phyloP scores from a whole-genome alignment of 208 protist genomes.

The Crithidia fasciculata region DNA sequence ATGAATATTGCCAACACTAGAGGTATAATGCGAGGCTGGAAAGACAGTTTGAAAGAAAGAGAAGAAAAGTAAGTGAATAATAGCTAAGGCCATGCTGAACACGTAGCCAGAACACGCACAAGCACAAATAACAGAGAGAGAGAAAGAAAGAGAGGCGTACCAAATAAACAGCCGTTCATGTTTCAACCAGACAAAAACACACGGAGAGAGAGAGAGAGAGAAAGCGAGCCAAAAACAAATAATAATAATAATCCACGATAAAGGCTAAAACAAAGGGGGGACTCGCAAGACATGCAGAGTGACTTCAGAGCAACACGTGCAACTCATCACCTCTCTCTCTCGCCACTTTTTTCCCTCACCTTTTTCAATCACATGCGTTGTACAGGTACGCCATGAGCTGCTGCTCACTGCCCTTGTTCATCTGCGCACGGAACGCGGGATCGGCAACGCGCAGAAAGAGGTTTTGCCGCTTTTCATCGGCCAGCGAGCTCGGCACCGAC shows the following conservation, averaged over 20 bases:
- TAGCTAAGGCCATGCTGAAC: too few species aligned
- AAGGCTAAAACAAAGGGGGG: not conserved
- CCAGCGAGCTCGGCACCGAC: slow-evolving; percentile 81
- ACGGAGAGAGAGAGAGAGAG: not conserved
- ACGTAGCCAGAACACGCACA: not conserved
- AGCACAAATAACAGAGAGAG: not conserved
- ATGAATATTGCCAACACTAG: too few species aligned
- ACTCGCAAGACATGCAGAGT: too few species aligned
- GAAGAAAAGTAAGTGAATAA: too few species aligned
- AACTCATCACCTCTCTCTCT: not conserved
- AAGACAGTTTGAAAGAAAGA: too few species aligned
- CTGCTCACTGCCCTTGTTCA: slow-evolving; percentile 46
- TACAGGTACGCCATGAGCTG: slow-evolving; percentile 81
- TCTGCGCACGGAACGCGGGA: slow-evolving; percentile 41
- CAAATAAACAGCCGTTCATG: not conserved
- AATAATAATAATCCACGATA: not conserved
- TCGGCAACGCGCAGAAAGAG: slow-evolving; percentile 87
- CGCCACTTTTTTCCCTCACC: too few species aligned
- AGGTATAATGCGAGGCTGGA: too few species aligned
- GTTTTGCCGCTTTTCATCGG: slow-evolving; percentile 86
- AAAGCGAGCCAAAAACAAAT: not conserved
- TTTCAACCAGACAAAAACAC: not conserved
- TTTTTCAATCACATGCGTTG: slow-evolving; percentile 73
- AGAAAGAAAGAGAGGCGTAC: not conserved
- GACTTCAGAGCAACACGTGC: too few species aligned